Evolutionary conservation across 768 basidiomycete species (phyloP).

Genomic region (Macrolepiota fuliginosa): DNA sequence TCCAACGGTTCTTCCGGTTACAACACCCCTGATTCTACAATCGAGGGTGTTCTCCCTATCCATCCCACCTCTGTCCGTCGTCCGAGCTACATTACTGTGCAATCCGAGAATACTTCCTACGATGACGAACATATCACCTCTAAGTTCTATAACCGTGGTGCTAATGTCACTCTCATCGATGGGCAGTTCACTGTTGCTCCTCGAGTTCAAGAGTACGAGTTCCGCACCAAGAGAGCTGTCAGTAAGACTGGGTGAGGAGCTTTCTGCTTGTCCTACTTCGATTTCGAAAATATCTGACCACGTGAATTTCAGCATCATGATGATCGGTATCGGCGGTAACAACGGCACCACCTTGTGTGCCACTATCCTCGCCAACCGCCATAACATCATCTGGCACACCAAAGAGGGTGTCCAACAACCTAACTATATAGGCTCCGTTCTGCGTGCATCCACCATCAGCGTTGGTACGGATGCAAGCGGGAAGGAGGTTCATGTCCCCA

Average conservation of each 20-base stretch:
- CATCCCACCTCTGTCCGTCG: slow-evolving; percentile 88
- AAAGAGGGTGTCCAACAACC: slow-evolving; percentile 90
- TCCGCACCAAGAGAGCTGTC: slow-evolving; percentile 85
- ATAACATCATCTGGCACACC: slow-evolving; percentile 93
- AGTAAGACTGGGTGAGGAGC: slow-evolving; percentile 84
- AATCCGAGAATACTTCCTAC: slow-evolving; percentile 82
- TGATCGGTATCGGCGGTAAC: slow-evolving; percentile 97
- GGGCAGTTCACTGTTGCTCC: slow-evolving; percentile 81
- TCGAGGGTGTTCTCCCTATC: slow-evolving; percentile 68
- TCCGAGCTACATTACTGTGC: slow-evolving; percentile 68
- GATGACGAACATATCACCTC: slow-evolving; percentile 80
- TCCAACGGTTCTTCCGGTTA: slow-evolving; percentile 60
- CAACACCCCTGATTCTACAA: slow-evolving; percentile 68
- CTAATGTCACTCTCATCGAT: slow-evolving; percentile 63
- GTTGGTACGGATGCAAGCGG: slow-evolving; percentile 81
- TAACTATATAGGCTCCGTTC: slow-evolving; percentile 96
- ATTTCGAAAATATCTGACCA: slow-evolving; percentile 14
- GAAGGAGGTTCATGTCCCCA: slow-evolving; percentile 89
- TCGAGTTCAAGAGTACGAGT: slow-evolving; percentile 79
- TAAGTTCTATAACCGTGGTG: slow-evolving; percentile 78
- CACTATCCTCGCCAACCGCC: slow-evolving; percentile 92
- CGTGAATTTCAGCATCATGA: slow-evolving; percentile 69
- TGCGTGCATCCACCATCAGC: slow-evolving; percentile 93
- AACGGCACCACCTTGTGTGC: slow-evolving; percentile 94
- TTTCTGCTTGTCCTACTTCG: slow-evolving; percentile 7